Conservation (phyloP, 1,284 basidiomycete species). For the Tylopilus sp. region DNA sequence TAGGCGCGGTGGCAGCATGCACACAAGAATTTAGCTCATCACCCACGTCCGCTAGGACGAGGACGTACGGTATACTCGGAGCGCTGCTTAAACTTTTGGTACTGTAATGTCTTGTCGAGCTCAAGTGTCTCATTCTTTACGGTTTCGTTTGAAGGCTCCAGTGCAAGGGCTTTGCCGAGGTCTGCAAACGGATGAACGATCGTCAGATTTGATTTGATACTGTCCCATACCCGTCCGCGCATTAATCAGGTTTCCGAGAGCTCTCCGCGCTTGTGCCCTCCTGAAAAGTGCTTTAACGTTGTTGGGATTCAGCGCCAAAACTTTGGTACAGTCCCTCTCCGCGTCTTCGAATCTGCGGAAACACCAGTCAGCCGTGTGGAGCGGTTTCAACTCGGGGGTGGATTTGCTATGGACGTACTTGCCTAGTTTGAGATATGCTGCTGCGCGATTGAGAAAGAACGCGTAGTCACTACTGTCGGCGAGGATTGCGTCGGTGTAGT, state of each 20-base stretch:
- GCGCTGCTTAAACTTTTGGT: conserved; percentile 33
- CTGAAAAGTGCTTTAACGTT: conserved; percentile 74
- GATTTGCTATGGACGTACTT: conserved; percentile 54
- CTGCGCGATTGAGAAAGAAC: conserved; percentile 73
- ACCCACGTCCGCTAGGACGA: background rate
- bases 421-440: conserved; percentile 80
- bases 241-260: conserved; percentile 46
- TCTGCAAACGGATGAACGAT: conserved; percentile 41
- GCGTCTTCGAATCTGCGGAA: conserved; percentile 62
- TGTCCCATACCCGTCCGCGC: conserved; percentile 54
- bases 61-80: conserved; percentile 17
- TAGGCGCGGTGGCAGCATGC: conserved; percentile 10
- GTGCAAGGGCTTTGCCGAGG: conserved; percentile 47
- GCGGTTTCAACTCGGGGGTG: background rate
- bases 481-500: conserved; percentile 71
- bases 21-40: conserved; percentile 10
- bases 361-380: conserved; percentile 4
- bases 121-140: conserved; percentile 54
- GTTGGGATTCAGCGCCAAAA: conserved; percentile 46
- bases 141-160: conserved; percentile 59
- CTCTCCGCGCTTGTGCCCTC: conserved; percentile 62
- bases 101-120: conserved; percentile 39
- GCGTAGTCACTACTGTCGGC: conserved; percentile 62
- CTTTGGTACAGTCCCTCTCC: conserved; percentile 65
- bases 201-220: background rate